Conservation (phyloP, 164 flowering plant genomes). For the Magnolia changhungtana region DNA sequence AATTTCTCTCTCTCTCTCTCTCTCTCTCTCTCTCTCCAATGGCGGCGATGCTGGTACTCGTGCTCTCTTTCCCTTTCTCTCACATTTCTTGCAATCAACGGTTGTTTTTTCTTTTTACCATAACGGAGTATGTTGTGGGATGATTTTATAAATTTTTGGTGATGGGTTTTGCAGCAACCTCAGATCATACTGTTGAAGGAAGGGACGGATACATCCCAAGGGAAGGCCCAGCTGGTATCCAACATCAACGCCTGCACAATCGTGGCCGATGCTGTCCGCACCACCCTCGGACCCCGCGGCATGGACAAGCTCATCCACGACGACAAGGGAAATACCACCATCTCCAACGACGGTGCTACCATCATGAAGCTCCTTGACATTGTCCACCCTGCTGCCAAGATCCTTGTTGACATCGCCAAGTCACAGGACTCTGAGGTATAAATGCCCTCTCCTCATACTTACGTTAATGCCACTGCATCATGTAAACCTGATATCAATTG, state of each 20-base stretch:
- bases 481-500: too few species aligned
- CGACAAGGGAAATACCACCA: constrained; percentile 89
- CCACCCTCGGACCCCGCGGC: constrained; percentile 96
- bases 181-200: constrained; percentile 92
- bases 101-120: neutral
- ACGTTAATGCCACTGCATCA: too few species aligned
- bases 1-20: neutral
- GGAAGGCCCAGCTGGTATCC: constrained; percentile 88
- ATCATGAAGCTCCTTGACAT: constrained; percentile 99
- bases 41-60: constrained; percentile 54
- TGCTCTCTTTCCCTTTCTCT: neutral
- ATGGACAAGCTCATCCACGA: constrained; percentile 99
- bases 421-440: constrained; percentile 97
- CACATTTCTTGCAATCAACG: neutral
- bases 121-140: neutral
- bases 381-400: constrained; percentile 95
- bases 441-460: neutral
- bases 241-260: constrained; percentile 92
- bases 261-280: constrained; percentile 75
- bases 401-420: constrained; percentile 95
- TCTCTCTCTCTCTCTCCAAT: constrained; percentile 21
- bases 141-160: neutral
- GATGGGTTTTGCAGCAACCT: constrained; percentile 61
- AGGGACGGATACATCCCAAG: constrained; percentile 98
- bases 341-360: constrained; percentile 97